Evolutionary conservation across 2,329 filamentous ascomycete species (phyloP).

Genomic region (Cordyceps fumosorosea): DNA sequence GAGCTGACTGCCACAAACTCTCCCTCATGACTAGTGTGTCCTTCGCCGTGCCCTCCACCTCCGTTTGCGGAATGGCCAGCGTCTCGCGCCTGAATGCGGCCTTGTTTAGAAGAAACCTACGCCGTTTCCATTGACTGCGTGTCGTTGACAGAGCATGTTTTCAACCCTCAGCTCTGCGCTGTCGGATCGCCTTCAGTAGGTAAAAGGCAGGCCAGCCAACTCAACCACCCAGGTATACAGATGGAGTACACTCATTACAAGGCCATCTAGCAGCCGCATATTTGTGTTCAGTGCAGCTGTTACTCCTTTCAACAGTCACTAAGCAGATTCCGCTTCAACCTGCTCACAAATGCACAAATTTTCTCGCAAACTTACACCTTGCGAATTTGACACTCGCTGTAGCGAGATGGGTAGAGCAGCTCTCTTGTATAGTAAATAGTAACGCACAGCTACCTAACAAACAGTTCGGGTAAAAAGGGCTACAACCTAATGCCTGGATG

Average conservation of each 20-base stretch:
- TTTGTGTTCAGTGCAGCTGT: too few relatives aligned
- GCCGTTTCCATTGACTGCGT: background rate
- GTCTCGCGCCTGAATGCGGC: slow-evolving; percentile 8
- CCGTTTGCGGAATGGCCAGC: slow-evolving; percentile 8
- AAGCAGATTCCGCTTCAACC: too few relatives aligned
- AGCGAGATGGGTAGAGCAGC: too few relatives aligned
- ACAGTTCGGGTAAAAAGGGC: background rate
- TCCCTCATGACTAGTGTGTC: background rate
- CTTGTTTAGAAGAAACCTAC: background rate
- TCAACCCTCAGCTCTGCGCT: background rate
- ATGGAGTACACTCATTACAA: too few relatives aligned
- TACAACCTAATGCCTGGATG: background rate
- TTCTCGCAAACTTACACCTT: too few relatives aligned
- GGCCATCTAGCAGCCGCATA: too few relatives aligned
- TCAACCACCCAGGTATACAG: too few relatives aligned
- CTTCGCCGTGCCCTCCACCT: background rate
- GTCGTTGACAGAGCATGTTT: background rate
- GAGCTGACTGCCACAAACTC: background rate
- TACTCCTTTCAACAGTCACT: too few relatives aligned
- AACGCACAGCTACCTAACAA: too few relatives aligned
- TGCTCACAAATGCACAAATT: too few relatives aligned
- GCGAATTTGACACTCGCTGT: too few relatives aligned
- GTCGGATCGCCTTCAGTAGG: background rate
- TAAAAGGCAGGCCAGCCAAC: background rate
- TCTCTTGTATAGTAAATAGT: too few relatives aligned